A percentile compares a stretch with the other conserved stretches of the same genome.
Conservation (phyloP, 2,329 filamentous ascomycete species). For the Akanthomyces uredinophilus region DNA sequence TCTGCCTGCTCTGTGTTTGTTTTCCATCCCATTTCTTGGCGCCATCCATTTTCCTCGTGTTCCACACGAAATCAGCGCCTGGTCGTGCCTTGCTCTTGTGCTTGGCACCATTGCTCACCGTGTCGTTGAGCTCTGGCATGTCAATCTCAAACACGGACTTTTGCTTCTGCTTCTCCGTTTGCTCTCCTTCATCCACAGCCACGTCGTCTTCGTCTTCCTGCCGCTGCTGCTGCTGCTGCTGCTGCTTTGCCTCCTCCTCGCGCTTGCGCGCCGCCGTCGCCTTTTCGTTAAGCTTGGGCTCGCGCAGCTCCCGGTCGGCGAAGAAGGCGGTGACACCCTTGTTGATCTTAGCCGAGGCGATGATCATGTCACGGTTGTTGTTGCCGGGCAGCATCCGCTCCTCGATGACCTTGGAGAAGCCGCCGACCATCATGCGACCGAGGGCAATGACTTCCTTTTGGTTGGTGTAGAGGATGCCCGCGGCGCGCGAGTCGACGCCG, state of each 20-base stretch:
- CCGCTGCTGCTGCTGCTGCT: slow-evolving; percentile 16
- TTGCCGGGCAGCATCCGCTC: slow-evolving; percentile 35
- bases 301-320: slow-evolving; percentile 27
- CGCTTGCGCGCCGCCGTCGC: slow-evolving; percentile 19
- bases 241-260: neutral
- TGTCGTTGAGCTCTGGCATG: slow-evolving; percentile 9
- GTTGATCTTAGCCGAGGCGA: slow-evolving; percentile 32
- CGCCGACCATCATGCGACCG: slow-evolving; percentile 41
- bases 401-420: slow-evolving; percentile 39
- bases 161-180: too few relatives aligned
- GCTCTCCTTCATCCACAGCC: too few relatives aligned
- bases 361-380: slow-evolving; percentile 29
- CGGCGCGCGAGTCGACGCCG: slow-evolving; percentile 17
- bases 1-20: neutral
- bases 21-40: neutral
- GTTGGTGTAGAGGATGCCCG: slow-evolving; percentile 27
- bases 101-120: neutral
- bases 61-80: slow-evolving; percentile 28
- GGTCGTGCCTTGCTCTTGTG: slow-evolving; percentile 6
- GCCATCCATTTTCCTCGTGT: slow-evolving; percentile 20
- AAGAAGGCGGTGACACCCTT: slow-evolving; percentile 34
- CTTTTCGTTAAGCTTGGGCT: slow-evolving; percentile 24
- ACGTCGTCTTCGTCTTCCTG: slow-evolving; percentile 18
- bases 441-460: slow-evolving; percentile 40
- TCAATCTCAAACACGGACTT: slow-evolving; percentile 1